Evolutionary conservation across 176 grass and related monocot species (phyloP), one percentile per base, ranked within the genome.

Genomic region (Paspalum vaginatum): DNA sequence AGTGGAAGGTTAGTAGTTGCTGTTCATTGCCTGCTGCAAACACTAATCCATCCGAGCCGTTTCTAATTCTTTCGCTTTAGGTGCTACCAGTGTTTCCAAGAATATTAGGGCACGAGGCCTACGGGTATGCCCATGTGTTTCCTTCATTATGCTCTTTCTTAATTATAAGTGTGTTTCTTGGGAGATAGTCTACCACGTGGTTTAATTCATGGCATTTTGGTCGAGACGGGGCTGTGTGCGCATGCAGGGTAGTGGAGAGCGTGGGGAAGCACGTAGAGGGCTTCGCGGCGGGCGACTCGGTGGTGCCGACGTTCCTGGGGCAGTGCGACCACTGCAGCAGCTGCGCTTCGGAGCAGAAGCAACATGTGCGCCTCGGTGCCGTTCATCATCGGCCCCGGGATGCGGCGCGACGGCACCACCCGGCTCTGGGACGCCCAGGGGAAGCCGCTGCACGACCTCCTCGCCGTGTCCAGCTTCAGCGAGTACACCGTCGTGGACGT

Each of bases 401-500:
- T 97, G 94, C 91, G 84, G 25, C 76, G 94, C 69, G 91, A 92
- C 60, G 87, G 84, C 61, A 88, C 91, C 40, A 68, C 79, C 57
- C 27, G 94, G 55, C 90, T 97, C 74, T 39, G 79, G 55, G 91
- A 94, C 83, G 52, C 43, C 7, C 43, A 85, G 9, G 89, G 94
- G 20, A 80, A 4, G 8, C 75, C 82, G 39, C 41, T 97, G 7
- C 44, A 92, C 79, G 67, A 92, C 79, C 59, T 82, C 62, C 26
- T 97, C 25, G 60, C 63, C 55, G 60, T 90, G 1, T 90, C 94
- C 63, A 97, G 91, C 90, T 97, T 92, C 86, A 79, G 72, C 77
- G 69, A 97, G 81, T 92, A 97, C 89, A 92, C 89, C 32, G 94
- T 97, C 68, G 87, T 94, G 12, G 94, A 97, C 84, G 46, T 82